These are phyloP conservation scores for Auricularia sp. DNA, from an alignment of 768 basidiomycete genomes.

Conservation along the genomic window DNA sequence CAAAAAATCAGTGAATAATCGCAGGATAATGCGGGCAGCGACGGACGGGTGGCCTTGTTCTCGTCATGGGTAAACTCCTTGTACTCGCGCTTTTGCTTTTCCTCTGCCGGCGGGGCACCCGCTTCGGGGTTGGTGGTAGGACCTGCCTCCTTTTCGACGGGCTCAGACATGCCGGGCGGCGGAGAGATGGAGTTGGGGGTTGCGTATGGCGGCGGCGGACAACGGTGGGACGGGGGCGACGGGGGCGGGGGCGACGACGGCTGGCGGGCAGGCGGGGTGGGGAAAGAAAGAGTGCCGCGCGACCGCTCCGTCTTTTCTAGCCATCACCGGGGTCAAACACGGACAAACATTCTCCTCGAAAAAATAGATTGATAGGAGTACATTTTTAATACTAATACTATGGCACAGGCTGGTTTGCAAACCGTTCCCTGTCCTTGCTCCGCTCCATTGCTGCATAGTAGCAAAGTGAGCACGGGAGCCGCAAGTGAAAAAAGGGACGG, in stretches of 20 bases:
- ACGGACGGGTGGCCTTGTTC: conserved; percentile 55
- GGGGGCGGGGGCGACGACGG: conserved; percentile 2
- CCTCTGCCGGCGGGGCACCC: conserved; percentile 7
- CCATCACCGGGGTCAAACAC: not conserved
- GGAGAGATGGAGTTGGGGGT: not conserved
- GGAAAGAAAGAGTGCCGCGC: not conserved
- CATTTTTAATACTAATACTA: not conserved
- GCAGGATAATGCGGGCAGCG: conserved; percentile 9
- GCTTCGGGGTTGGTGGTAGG: conserved; percentile 6
- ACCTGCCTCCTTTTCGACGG: conserved; percentile 15
- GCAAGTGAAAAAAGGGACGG: conserved; percentile 8
- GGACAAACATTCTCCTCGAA: not conserved
- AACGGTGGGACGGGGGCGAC: not conserved
- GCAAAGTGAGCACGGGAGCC: not conserved
- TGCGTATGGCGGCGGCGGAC: conserved; percentile 1
- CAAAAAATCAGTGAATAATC: conserved; percentile 4
- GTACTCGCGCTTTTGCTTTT: conserved; percentile 70
- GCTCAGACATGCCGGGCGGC: conserved; percentile 11
- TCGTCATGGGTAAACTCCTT: conserved; percentile 76
- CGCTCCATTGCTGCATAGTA: conserved; percentile 17
- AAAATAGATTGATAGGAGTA: not conserved
- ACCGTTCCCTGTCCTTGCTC: conserved; percentile 11
- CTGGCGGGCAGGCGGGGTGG: conserved; percentile 1
- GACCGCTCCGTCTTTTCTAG: not conserved
- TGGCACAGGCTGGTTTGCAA: not conserved